These are phyloP conservation scores for Pseudogymnoascus sp. DNA, from an alignment of 2,329 filamentous ascomycete species.

Conservation along the genomic window DNA sequence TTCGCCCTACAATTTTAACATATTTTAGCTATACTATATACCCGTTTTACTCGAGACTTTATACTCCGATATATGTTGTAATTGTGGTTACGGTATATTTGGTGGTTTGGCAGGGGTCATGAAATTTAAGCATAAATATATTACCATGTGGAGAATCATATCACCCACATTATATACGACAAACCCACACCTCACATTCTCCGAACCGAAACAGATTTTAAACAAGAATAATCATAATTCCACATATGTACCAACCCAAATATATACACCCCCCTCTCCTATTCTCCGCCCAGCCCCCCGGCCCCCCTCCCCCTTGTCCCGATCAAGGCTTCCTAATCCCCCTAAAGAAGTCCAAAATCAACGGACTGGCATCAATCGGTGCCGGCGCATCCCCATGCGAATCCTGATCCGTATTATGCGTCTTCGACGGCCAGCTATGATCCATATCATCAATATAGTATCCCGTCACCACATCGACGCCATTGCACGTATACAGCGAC, in stretches of 20 bases:
- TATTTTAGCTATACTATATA: too few relatives aligned
- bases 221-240: too few relatives aligned
- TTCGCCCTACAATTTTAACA: background rate
- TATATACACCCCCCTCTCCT: too few relatives aligned
- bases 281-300: too few relatives aligned
- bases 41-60: too few relatives aligned
- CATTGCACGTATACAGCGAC: constrained; percentile 17
- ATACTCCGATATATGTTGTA: too few relatives aligned
- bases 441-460: constrained; percentile 22
- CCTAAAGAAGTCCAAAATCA: constrained; percentile 36
- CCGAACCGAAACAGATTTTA: too few relatives aligned
- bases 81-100: too few relatives aligned
- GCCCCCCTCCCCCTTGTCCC: background rate
- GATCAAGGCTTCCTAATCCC: background rate
- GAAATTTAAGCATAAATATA: too few relatives aligned
- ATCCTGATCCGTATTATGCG: constrained; percentile 30
- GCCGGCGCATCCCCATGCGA: constrained; percentile 27
- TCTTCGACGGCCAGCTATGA: constrained; percentile 35
- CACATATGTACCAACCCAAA: too few relatives aligned
- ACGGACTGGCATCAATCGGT: constrained; percentile 32
- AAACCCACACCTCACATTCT: background rate
- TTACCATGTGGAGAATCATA: too few relatives aligned
- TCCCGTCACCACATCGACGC: background rate
- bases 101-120: too few relatives aligned
- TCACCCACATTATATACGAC: background rate